Base-by-base conservation (phyloP, 352 stramenopile species). In the Elongisporangium anandrum region DNA sequence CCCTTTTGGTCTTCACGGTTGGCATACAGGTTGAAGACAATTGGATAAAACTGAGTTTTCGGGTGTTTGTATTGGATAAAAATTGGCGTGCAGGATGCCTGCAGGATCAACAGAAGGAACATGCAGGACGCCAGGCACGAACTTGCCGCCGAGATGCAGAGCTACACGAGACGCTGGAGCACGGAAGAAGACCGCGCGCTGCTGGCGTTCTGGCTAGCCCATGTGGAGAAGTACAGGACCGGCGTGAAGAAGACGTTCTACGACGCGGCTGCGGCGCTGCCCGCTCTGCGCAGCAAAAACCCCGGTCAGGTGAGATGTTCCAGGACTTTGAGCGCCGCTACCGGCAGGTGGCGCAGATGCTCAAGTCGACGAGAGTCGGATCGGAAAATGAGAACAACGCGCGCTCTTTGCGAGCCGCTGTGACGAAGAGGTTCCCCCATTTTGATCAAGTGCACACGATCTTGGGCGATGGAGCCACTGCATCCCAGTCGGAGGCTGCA, bases 271-370 rank as follows among this genome's bases (percentile, higher is more conserved):
- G 45, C 51, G 39, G 55, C 16, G n/a, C 38, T 63, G 34, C 50
- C 61, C 17, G 61, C 49, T 26, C 56, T 66, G 55, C 39, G 29
- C n/a, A 45, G 50, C 56, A 66, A 66, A 56, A 59, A 39, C 9
- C 16, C 47, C 8, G 41, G 23, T 24, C 61, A 66, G 56, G 63
- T 66, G 55, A 58, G 63, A 34, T 66, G 50, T 66, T 55, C 56
- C 63, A 54, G 39, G 61, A 66, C 41, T 59, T 55, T 13, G 61
- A 66, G 61, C 62, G 63, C 50, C 61, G 61, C n/a, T 66, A 66
- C 24, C 50, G 39, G 12, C 50, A 66, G 23, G 63, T 29, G 13
- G 54, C 49, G 13, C 39, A 59, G 22, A 48, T 54, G 55, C 21
- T 66, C 20, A 41, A 50, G 50, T 24, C 56, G 10, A 50, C 56